These are phyloP conservation scores for Fusarium metavorans DNA, from an alignment of 2,329 filamentous ascomycete species.

Conservation along the genomic window DNA sequence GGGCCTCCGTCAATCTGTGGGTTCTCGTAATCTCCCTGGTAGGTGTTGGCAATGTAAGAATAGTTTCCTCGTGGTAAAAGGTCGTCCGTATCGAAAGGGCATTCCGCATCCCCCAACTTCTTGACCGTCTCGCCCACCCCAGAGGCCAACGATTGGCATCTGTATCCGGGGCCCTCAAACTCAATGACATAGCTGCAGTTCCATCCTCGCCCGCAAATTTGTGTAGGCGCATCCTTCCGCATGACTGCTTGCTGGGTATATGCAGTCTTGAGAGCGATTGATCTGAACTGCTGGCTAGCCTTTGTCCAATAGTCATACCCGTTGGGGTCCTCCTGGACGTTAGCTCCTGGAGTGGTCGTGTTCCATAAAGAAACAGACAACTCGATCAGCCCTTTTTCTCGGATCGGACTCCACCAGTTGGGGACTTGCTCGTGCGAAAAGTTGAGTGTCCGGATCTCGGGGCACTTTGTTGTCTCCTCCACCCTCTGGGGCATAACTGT, in stretches of 20 bases:
- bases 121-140: slow-evolving; percentile 22
- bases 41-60: slow-evolving; percentile 37
- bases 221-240: slow-evolving; percentile 19
- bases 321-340: slow-evolving; percentile 9
- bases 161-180: slow-evolving; percentile 41
- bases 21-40: slow-evolving; percentile 36
- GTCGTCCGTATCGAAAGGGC: slow-evolving; percentile 36
- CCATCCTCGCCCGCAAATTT: slow-evolving; percentile 43
- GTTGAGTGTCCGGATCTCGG: slow-evolving; percentile 42
- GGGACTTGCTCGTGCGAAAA: slow-evolving; percentile 35
- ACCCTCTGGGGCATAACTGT: slow-evolving; percentile 24
- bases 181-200: slow-evolving; percentile 40
- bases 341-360: slow-evolving; percentile 9
- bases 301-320: slow-evolving; percentile 42
- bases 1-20: slow-evolving; percentile 16
- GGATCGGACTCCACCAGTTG: slow-evolving; percentile 28
- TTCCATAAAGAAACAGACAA: slow-evolving; percentile 39
- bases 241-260: slow-evolving; percentile 35
- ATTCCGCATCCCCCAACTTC: slow-evolving; percentile 28
- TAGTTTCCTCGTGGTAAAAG: slow-evolving; percentile 36
- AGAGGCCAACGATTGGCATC: slow-evolving; percentile 31
- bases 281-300: slow-evolving; percentile 32
- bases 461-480: slow-evolving; percentile 29
- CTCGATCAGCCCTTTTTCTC: slow-evolving; percentile 22
- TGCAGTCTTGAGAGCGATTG: slow-evolving; percentile 34